Percentiles rank a stretch among this genome's conserved stretches.
Conservation (phyloP, 2,329 filamentous ascomycete genomes). For the Verticillium tricorpus region DNA sequence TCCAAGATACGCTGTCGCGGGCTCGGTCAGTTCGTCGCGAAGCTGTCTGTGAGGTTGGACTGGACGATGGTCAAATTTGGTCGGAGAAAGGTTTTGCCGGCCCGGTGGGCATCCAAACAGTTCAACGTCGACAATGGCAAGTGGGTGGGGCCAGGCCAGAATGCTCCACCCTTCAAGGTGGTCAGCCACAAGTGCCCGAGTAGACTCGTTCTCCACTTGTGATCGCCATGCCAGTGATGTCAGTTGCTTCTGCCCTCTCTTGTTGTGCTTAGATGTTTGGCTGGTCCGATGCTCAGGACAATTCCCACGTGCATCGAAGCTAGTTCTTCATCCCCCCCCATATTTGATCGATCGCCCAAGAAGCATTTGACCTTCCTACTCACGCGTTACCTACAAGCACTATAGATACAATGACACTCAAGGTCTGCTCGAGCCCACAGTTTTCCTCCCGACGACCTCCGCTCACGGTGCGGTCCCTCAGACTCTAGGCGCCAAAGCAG, state of each 20-base stretch:
- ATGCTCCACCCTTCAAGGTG: no score
- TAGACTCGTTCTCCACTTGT: neutral
- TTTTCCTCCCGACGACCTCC: neutral
- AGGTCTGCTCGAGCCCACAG: constrained; percentile 6
- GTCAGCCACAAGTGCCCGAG: neutral
- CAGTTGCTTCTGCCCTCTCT: neutral
- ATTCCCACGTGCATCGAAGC: neutral
- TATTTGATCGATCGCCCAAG: no score
- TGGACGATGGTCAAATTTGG: neutral
- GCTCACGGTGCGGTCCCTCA: constrained; percentile 27
- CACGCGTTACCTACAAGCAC: no score
- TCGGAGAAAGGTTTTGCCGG: neutral
- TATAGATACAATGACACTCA: constrained; percentile 12
- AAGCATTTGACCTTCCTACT: neutral
- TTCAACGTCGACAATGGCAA: no score
- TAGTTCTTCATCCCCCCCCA: no score
- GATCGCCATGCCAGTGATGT: neutral
- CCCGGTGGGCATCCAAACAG: neutral
- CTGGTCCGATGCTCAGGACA: neutral
- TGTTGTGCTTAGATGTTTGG: neutral
- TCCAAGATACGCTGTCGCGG: neutral
- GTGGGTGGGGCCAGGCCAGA: no score
- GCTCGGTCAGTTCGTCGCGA: neutral
- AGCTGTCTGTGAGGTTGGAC: neutral
- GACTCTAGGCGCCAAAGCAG: constrained; percentile 85